Percentiles rank a stretch among this genome's conserved stretches.
Evolutionary conservation across 306 rosid genomes (phyloP).

Genomic region (Amphicarpaea edgeworthii): DNA sequence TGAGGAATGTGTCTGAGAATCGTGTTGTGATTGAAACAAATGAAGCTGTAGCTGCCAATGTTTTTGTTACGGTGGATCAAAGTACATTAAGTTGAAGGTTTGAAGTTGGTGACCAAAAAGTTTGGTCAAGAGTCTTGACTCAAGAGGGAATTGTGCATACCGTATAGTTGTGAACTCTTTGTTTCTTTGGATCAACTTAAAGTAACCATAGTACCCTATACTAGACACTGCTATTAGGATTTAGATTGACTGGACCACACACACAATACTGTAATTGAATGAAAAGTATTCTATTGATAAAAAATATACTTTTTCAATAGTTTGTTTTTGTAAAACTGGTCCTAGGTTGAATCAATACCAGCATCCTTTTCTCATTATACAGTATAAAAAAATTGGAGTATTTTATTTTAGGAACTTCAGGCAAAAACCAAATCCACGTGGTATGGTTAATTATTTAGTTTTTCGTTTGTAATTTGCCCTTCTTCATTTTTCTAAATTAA

Average conservation of each 20-base stretch:
- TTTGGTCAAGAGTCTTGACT: constrained; percentile 12
- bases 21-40: constrained; percentile 69
- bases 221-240: constrained; percentile 18
- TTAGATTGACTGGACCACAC: constrained; percentile 25
- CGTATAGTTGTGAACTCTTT: constrained; percentile 18
- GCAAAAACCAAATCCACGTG: neutral
- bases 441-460: neutral
- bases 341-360: constrained; percentile 5
- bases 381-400: neutral
- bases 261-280: constrained; percentile 19
- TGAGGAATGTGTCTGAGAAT: constrained; percentile 70
- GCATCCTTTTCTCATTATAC: neutral
- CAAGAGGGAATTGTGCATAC: constrained; percentile 55
- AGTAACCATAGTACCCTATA: neutral
- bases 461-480: neutral
- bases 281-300: constrained; percentile 12
- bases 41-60: constrained; percentile 55
- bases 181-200: neutral
- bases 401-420: neutral
- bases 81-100: constrained; percentile 42
- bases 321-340: neutral
- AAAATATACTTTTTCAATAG: constrained; percentile 3
- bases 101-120: constrained; percentile 31
- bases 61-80: constrained; percentile 75
- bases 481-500: neutral